These are phyloP conservation scores for Fusarium sp. DNA, from an alignment of 2,329 filamentous ascomycete species.

Conservation along the genomic window DNA sequence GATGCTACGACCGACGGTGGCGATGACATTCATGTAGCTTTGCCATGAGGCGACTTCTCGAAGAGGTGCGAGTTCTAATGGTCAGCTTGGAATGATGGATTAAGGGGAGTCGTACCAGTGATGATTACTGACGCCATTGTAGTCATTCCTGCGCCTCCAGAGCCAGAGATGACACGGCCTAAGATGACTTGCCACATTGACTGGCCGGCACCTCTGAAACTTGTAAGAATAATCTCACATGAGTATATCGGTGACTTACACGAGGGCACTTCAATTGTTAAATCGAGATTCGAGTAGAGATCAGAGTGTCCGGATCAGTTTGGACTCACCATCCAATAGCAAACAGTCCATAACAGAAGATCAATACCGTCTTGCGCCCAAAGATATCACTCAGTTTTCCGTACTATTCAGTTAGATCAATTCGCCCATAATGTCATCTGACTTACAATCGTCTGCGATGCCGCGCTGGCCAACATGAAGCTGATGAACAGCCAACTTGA, in stretches of 20 bases:
- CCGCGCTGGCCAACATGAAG: constrained; percentile 49
- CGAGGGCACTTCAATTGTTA: constrained; percentile 17
- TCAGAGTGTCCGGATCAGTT: accelerated
- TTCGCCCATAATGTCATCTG: too few species aligned
- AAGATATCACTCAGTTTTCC: constrained; percentile 49
- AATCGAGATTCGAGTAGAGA: neutral
- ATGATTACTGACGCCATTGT: constrained; percentile 50
- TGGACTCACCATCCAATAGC: constrained; percentile 53
- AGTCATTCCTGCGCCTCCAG: constrained; percentile 63
- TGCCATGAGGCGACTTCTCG: constrained; percentile 66
- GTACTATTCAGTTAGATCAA: constrained; percentile 43
- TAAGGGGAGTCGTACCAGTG: neutral
- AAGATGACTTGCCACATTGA: constrained; percentile 62
- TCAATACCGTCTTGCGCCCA: constrained; percentile 43
- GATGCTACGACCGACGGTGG: constrained; percentile 62
- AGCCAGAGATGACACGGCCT: constrained; percentile 64
- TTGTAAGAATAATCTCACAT: too few species aligned
- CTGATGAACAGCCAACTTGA: constrained; percentile 58
- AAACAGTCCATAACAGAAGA: constrained; percentile 47
- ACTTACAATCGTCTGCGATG: constrained; percentile 44
- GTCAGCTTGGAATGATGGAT: neutral
- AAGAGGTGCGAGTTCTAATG: constrained; percentile 61
- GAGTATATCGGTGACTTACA: constrained; percentile 19
- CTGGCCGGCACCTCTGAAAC: constrained; percentile 53
- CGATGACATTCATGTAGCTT: constrained; percentile 64